Conservation (phyloP, 2,329 filamentous ascomycete genomes). For the Neodidymelliopsis sp. region DNA sequence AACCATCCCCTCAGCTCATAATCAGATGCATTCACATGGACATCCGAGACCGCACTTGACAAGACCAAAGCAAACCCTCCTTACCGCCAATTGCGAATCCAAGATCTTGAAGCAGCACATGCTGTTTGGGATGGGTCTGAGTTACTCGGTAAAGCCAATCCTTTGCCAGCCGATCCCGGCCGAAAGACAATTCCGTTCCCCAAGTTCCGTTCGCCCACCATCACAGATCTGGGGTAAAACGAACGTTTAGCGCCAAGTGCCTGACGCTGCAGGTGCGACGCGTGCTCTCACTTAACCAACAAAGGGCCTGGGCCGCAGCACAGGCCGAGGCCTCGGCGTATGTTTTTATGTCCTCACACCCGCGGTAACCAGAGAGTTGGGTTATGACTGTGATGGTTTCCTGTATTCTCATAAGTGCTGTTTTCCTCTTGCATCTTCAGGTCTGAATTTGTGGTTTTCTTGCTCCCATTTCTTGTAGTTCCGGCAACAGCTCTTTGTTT, state of each 20-base stretch:
- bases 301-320: slow-evolving; percentile 18
- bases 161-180: slow-evolving; percentile 39
- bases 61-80: slow-evolving; percentile 19
- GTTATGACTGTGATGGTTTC: slow-evolving; percentile 38
- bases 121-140: neutral
- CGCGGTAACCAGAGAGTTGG: slow-evolving; percentile 34
- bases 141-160: slow-evolving; percentile 16
- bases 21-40: slow-evolving; percentile 10
- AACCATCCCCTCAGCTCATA: neutral
- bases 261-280: slow-evolving; percentile 24
- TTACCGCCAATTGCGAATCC: neutral
- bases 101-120: neutral
- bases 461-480: slow-evolving; percentile 13
- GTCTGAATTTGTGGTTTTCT: slow-evolving; percentile 2
- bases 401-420: slow-evolving; percentile 16
- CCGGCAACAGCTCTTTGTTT: slow-evolving; percentile 29
- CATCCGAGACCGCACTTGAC: neutral
- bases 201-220: slow-evolving; percentile 48
- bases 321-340: slow-evolving; percentile 44
- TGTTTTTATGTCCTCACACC: slow-evolving; percentile 41
- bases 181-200: slow-evolving; percentile 32
- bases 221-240: slow-evolving; percentile 41
- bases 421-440: slow-evolving; percentile 13
- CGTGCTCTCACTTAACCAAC: slow-evolving; percentile 26
- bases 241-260: slow-evolving; percentile 30